A percentile compares a stretch with the other conserved stretches of the same genome.
Evolutionary conservation across 495 filamentous ascomycete genomes (phyloP).

Genomic region (Chaetomium fimeti): DNA sequence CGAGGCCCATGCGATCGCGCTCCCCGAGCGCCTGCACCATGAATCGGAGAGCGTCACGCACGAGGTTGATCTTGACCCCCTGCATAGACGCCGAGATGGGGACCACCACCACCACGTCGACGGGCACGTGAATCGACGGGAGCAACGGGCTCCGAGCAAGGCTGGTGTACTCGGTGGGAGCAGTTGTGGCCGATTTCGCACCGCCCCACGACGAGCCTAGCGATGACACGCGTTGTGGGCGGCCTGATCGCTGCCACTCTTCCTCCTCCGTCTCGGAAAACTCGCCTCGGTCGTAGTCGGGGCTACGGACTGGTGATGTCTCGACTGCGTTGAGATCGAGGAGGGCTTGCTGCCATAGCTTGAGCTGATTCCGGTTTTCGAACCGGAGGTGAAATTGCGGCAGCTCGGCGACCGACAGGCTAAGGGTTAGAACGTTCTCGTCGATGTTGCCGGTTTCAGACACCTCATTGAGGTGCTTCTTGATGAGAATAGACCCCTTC

Average conservation of each 20-base stretch:
- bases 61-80: constrained; percentile 92
- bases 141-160: constrained; percentile 56
- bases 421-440: constrained; percentile 82
- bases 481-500: constrained; percentile 97
- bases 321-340: constrained; percentile 74
- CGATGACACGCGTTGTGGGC: constrained; percentile 79
- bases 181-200: constrained; percentile 72
- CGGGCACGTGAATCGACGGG: constrained; percentile 77
- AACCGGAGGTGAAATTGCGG: constrained; percentile 95
- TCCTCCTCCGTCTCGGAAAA: constrained; percentile 87
- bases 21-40: constrained; percentile 91
- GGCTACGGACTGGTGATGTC: constrained; percentile 58
- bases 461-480: constrained; percentile 93
- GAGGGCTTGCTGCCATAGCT: constrained; percentile 86
- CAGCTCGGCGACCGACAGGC: constrained; percentile 89
- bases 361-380: constrained; percentile 78
- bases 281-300: constrained; percentile 73
- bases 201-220: constrained; percentile 81
- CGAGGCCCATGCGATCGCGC: constrained; percentile 91
- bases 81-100: constrained; percentile 99
- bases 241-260: constrained; percentile 70
- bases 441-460: constrained; percentile 65
- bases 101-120: constrained; percentile 95
- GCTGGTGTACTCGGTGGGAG: constrained; percentile 76
- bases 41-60: constrained; percentile 92